A percentile compares a stretch with the other conserved stretches of the same genome.
phyloP scores from a whole-genome alignment of 2,329 filamentous ascomycete species.

The Cucurbitaria berberidis region DNA sequence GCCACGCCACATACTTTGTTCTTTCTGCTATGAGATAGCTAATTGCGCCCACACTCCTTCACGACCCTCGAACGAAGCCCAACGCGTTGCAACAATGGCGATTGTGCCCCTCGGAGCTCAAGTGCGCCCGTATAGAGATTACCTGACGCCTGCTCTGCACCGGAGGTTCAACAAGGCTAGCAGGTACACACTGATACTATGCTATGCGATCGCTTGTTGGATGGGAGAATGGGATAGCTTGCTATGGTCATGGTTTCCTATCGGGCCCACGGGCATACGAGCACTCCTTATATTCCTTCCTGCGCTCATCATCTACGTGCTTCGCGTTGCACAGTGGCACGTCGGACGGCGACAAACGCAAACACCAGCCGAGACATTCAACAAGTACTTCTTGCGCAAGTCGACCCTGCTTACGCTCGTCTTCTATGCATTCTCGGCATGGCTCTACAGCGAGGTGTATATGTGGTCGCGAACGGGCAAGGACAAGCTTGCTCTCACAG shows the following conservation, averaged over 20 bases:
- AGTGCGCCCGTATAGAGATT: conserved; percentile 80
- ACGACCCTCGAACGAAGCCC: conserved; percentile 25
- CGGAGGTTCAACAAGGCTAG: conserved; percentile 83
- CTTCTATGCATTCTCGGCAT: conserved; percentile 80
- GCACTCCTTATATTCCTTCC: conserved; percentile 77
- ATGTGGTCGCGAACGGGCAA: conserved; percentile 70
- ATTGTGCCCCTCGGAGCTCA: conserved; percentile 36
- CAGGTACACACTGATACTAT: conserved; percentile 70
- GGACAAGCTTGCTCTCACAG: conserved; percentile 74
- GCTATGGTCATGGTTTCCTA: conserved; percentile 85
- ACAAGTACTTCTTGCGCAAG: conserved; percentile 62
- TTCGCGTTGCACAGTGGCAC: conserved; percentile 85
- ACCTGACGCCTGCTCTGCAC: conserved; percentile 86
- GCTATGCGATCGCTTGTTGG: conserved; percentile 74
- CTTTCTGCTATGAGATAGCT: conserved; percentile 33
- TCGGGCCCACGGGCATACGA: conserved; percentile 77
- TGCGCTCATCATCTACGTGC: conserved; percentile 77
- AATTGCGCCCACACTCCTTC: conserved; percentile 28
- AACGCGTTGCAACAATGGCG: conserved; percentile 29
- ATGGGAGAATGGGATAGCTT: conserved; percentile 69
- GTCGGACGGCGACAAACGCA: conserved; percentile 66
- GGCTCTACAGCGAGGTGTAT: conserved; percentile 80
- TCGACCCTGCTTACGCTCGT: conserved; percentile 72
- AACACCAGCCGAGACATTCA: conserved; percentile 70
- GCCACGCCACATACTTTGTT: conserved; percentile 10